A percentile compares a stretch with the other conserved stretches of the same genome.
Conservation (phyloP, 2,329 filamentous ascomycete species). For the Plenodomus biglobosus region DNA sequence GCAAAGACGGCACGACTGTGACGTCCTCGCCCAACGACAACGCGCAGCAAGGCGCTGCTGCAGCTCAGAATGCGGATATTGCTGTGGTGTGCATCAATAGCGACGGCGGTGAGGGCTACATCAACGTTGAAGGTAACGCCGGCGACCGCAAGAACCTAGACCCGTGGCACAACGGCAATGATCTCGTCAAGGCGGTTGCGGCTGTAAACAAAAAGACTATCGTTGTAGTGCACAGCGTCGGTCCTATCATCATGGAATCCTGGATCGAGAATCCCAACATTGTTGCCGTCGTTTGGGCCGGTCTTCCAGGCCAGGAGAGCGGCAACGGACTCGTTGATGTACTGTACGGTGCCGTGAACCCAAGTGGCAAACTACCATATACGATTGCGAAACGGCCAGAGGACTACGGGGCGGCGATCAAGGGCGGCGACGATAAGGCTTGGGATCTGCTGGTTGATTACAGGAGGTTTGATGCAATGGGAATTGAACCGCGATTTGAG, state of each 20-base stretch:
- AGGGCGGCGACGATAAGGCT: constrained; percentile 22
- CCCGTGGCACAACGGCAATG: constrained; percentile 50
- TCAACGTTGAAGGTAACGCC: constrained; percentile 49
- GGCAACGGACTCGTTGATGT: constrained; percentile 52
- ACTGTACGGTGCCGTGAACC: constrained; percentile 48
- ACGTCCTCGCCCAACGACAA: constrained; percentile 45
- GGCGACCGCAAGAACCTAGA: constrained; percentile 54
- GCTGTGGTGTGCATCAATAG: constrained; percentile 54
- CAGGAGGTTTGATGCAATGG: constrained; percentile 46
- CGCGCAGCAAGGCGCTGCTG: constrained; percentile 39
- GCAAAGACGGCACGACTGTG: constrained; percentile 44
- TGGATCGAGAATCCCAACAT: constrained; percentile 43
- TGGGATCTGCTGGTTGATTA: constrained; percentile 53
- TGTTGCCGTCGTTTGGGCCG: constrained; percentile 45
- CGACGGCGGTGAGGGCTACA: constrained; percentile 53
- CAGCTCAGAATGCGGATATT: constrained; percentile 42
- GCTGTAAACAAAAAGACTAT: constrained; percentile 43
- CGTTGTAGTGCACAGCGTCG: constrained; percentile 45
- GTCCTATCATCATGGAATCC: constrained; percentile 40
- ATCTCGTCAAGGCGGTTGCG: constrained; percentile 44
- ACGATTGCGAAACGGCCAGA: constrained; percentile 39
- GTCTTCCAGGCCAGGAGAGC: constrained; percentile 44
- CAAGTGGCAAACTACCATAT: constrained; percentile 61
- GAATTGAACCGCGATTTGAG: constrained; percentile 47
- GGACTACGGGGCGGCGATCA: constrained; percentile 37